phyloP scores from a whole-genome alignment of 495 filamentous ascomycete species.

The Xylaria scruposa region DNA sequence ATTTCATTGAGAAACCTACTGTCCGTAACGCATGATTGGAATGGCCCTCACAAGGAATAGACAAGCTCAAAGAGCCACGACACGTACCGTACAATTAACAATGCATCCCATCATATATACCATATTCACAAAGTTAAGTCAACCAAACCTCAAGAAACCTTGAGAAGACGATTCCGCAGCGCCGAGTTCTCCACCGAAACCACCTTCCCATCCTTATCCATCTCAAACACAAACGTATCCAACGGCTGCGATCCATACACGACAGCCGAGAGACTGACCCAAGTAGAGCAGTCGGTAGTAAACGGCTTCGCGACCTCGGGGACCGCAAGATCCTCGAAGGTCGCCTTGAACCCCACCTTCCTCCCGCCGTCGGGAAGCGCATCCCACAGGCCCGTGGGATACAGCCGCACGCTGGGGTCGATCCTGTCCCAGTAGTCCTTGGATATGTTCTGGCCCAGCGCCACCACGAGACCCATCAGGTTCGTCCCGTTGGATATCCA shows the following conservation, averaged over 20 bases:
- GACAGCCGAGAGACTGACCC: slow-evolving; percentile 45
- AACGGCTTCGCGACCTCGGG: slow-evolving; percentile 36
- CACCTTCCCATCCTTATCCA: slow-evolving; percentile 45
- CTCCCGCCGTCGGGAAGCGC: slow-evolving; percentile 39
- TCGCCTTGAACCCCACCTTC: slow-evolving; percentile 48
- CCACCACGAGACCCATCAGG: slow-evolving; percentile 44
- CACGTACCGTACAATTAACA: too few species aligned
- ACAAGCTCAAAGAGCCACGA: too few species aligned
- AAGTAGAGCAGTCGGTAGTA: slow-evolving; percentile 47
- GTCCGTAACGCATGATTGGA: too few species aligned
- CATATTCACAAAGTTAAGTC: too few species aligned
- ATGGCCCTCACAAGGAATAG: too few species aligned
- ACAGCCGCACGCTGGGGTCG: slow-evolving; percentile 44
- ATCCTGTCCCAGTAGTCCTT: slow-evolving; percentile 34
- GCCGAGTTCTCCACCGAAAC: slow-evolving; percentile 47
- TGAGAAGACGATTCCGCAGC: slow-evolving; percentile 44
- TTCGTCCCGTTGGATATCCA: slow-evolving; percentile 61
- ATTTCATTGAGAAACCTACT: too few species aligned
- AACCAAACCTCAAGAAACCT: slow-evolving; percentile 30
- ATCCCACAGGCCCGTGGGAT: slow-evolving; percentile 50
- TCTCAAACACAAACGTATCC: slow-evolving; percentile 53
- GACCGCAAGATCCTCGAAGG: slow-evolving; percentile 47
- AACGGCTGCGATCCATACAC: slow-evolving; percentile 47
- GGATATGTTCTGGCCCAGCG: slow-evolving; percentile 38
- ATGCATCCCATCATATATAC: too few species aligned